These are phyloP conservation scores for Arbutus unedo DNA, from an alignment of 148 eudicot species.

Conservation along the genomic window DNA sequence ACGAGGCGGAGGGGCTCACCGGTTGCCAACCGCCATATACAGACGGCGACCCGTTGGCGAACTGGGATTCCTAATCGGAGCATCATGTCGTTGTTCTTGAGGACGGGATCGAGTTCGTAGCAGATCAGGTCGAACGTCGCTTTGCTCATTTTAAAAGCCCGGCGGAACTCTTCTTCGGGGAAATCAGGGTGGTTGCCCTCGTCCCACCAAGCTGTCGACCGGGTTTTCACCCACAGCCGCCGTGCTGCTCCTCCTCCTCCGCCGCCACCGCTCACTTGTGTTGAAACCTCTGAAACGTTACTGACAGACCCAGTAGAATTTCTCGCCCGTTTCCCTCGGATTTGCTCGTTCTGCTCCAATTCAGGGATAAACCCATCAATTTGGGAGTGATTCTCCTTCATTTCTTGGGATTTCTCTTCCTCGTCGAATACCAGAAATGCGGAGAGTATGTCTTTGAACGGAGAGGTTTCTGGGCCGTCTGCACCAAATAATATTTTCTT, in stretches of 20 bases:
- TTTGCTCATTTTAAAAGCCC: conserved; percentile 60
- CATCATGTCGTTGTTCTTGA: conserved; percentile 63
- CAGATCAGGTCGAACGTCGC: conserved; percentile 60
- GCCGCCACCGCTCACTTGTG: neutral
- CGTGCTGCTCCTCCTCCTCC: conserved; percentile 19
- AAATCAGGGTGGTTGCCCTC: conserved; percentile 48
- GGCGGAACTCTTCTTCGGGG: conserved; percentile 57
- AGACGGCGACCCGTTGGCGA: conserved; percentile 73
- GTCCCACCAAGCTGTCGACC: conserved; percentile 89
- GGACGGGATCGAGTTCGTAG: conserved; percentile 43
- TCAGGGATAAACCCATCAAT: neutral
- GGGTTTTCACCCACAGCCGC: conserved; percentile 67
- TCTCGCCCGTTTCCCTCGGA: conserved; percentile 18
- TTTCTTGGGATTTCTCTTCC: conserved; percentile 4
- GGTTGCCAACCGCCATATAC: conserved; percentile 70
- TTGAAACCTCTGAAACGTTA: neutral
- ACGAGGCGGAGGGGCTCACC: conserved; percentile 74
- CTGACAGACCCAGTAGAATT: neutral
- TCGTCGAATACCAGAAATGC: conserved; percentile 11
- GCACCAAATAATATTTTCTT: too few relatives aligned
- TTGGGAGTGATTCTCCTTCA: conserved; percentile 30
- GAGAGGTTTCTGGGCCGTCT: neutral
- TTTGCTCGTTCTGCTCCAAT: neutral
- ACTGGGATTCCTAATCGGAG: conserved; percentile 69
- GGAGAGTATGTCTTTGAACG: conserved; percentile 21